Evolutionary conservation across 164 flowering plant genomes (phyloP).

Genomic region (Buxus sempervirens): DNA sequence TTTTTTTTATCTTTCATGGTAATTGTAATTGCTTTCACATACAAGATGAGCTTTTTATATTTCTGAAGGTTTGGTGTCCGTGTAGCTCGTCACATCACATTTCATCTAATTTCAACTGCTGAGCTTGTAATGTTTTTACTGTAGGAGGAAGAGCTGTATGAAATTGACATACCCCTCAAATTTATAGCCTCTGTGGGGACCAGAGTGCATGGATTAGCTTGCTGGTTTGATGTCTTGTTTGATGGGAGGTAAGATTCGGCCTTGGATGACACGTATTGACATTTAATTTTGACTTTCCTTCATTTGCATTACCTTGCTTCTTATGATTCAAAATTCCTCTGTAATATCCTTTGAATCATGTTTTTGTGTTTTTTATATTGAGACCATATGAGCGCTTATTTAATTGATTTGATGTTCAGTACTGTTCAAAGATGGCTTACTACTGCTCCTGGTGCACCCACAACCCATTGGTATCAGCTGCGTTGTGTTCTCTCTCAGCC

Average conservation of each 20-base stretch:
- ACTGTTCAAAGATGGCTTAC: constrained; percentile 89
- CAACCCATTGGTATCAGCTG: constrained; percentile 98
- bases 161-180: constrained; percentile 78
- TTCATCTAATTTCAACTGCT: not conserved
- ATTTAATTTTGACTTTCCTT: not conserved
- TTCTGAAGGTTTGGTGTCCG: too few relatives aligned
- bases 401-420: constrained; percentile 35
- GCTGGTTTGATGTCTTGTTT: constrained; percentile 98
- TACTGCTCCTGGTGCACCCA: constrained; percentile 95
- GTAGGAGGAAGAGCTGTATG: constrained; percentile 94
- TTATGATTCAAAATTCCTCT: not conserved
- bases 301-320: not conserved
- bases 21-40: not conserved
- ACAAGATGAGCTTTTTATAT: not conserved
- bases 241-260: constrained; percentile 71
- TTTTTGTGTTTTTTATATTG: too few relatives aligned
- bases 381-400: not conserved
- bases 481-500: constrained; percentile 96
- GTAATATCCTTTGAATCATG: too few relatives aligned
- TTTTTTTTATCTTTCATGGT: too few relatives aligned
- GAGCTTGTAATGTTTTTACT: not conserved
- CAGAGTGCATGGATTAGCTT: constrained; percentile 92
- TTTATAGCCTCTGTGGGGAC: constrained; percentile 78
- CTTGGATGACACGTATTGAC: not conserved
- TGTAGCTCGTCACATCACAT: not conserved